Base-by-base conservation (phyloP, 192 early-diverging fungal genomes). In the Coemansia sp. region DNA sequence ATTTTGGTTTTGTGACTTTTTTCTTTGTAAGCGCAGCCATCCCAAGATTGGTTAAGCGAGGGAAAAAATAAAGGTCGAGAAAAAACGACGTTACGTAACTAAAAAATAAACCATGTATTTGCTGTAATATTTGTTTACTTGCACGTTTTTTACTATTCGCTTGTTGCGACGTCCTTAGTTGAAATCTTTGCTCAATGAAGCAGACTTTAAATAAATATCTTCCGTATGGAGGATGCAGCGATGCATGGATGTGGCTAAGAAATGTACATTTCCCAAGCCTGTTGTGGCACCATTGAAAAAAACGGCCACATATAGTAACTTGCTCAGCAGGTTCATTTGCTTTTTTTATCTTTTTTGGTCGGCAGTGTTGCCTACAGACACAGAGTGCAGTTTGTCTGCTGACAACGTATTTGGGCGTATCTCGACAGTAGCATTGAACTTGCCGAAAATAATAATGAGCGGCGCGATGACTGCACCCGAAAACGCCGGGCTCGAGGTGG, bases 391-490 rank as follows among this genome's bases (percentile, higher is more conserved):
- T 22, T 22, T 56, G 54, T 33, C 32, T 56, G 20, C 54, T 33
- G 20, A 33, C 32, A 11, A 6, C 0, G 18, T 22, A 34, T 18
- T 18, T 22, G 18, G 54, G 20, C 45, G 14, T 48, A 15, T 48
- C 45, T 48, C 14, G 45, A 56, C 12, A 56, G 20, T 5, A 34
- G 54, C 54, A 56, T 56, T 56, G 54, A 33, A 56, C 4, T 56
- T 56, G 54, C 54, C 54, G 54, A 56, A 28, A 56, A 56, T 28
- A 28, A 56, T 28, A 22, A 56, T 33, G 20, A 56, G 54, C 54
- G 54, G 20, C 45, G 45, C 12, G 14, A 48, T 48, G 45, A 12
- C 8, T 48, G 45, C 45, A 3, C 45, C 22, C 45, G 45, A 48
- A 48, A 48, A 15, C 45, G 45, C 45, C 45, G 45, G 45, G 45